Evolutionary conservation across 1,284 basidiomycete genomes (phyloP).

Genomic region (Schizopora paradoxa): DNA sequence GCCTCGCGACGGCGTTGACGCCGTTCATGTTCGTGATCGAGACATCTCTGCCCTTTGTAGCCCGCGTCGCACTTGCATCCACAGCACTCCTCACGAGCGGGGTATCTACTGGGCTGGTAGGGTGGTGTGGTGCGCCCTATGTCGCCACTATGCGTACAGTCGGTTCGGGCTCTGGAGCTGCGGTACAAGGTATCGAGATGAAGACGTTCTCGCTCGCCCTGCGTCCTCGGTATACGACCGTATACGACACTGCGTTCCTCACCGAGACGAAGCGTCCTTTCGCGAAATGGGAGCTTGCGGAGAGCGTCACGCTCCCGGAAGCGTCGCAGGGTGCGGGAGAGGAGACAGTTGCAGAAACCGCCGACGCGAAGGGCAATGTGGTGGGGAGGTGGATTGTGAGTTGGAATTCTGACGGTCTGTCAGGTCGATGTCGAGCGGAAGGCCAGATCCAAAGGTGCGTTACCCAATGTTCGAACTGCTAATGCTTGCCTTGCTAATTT

Average conservation of each 20-base stretch:
- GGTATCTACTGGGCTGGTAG: conserved; percentile 69
- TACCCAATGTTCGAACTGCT: conserved; percentile 2
- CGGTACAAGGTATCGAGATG: conserved; percentile 59
- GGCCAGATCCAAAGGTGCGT: conserved; percentile 61
- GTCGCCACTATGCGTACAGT: conserved; percentile 39
- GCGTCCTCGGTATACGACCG: conserved; percentile 52
- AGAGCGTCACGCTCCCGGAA: conserved; percentile 43
- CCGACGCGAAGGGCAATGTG: conserved; percentile 55
- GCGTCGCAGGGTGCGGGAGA: conserved; percentile 41
- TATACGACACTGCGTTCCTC: conserved; percentile 73
- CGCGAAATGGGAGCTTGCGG: conserved; percentile 76
- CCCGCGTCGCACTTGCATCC: conserved; percentile 61
- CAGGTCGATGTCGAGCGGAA: conserved; percentile 52
- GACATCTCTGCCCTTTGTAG: conserved; percentile 64
- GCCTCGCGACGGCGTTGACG: conserved; percentile 62
- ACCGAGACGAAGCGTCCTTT: conserved; percentile 67
- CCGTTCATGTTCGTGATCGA: conserved; percentile 81
- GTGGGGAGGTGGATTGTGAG: conserved; percentile 74
- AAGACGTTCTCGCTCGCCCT: conserved; percentile 64
- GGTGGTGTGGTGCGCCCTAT: conserved; percentile 61
- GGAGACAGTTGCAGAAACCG: conserved; percentile 75
- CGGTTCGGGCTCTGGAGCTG: conserved; percentile 31
- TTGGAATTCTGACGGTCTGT: conserved; percentile 56
- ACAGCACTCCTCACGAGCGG: conserved; percentile 69
- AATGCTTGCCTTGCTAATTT: conserved; percentile 11